Base-by-base conservation (phyloP, 169 alveolate genomes). In the Eimeria sp. region DNA sequence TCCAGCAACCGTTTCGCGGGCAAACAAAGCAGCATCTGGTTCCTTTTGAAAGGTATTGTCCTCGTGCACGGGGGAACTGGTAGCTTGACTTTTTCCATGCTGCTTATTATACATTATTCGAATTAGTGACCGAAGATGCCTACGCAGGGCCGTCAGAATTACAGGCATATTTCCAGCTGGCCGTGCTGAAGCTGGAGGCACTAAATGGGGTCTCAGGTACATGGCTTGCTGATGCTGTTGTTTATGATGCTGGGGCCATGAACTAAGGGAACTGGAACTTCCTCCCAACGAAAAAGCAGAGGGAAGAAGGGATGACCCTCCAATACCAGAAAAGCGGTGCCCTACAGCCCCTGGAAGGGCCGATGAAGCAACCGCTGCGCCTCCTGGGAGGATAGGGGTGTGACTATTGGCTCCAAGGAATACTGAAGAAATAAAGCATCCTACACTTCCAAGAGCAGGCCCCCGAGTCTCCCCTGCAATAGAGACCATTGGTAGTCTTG, bases 121-220 rank as follows among this genome's bases (percentile, higher is more conserved):
- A 58, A 83, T 83, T 27, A 83, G 91, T 25, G 91, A 54, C 34
- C 91, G 91, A 5, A 83, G 91, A 30, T 83, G 76, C 58, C 91
- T 54, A 40, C 91, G 91, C 58, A 83, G 75, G 54, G 91, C 91
- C 5, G 76, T 51, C 25, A 83, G 70, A 54, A 83, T 83, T 54
- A 83, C 75, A 16, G 76, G 57, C 22, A 83, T 30, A 58, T 83
- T 54, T 30, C 76, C 51, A 22, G 34, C 57, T 34, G 76, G 51
- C 14, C 70, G 72, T 13, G 91, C 58, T 1, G 43, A 43, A 18
- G 43, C n/a, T 30, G 75, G 5, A 57, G 25, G 47, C 22, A 65
- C 47, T 49, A 54, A 14, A 40, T 51, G 91, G 3, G 63, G 91
- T 51, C 73, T n/a, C 75, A 54, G 54, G 40, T 18, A 57, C 47